Base-by-base conservation (phyloP, 2,329 filamentous ascomycete genomes). In the Parafenestella ontariensis region DNA sequence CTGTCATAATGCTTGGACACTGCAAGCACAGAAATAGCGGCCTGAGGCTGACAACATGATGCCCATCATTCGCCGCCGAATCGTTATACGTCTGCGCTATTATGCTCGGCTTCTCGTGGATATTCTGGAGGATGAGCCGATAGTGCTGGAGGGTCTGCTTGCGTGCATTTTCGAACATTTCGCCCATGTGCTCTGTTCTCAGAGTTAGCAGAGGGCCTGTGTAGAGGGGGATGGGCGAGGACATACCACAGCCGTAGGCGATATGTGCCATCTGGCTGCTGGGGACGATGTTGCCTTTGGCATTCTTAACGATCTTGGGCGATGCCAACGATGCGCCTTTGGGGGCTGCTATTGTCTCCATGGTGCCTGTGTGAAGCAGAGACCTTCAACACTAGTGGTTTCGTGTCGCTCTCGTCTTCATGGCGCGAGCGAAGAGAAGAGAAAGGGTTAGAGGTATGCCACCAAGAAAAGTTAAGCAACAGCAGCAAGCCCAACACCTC, bases 101-200 rank as follows among this genome's bases (percentile, higher is more conserved):
- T 69, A 87, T 81, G 47, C 84, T 86, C 44, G 81, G 85, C 58
- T 84, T 81, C 72, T 92, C 88, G 76, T 89, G 88, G 60, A 93
- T 87, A 52, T 85, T 85, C 56, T 87, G 83, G 34, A 92, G 80
- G 55, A 91, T 85, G 68, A 85, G 83, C 69, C 88, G 89, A 76
- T 93, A 93, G 65, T 90, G 85, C 50, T 85, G 81, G 56, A 90
- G 85, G 18, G 88, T 89, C 58, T 83, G 87, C 64, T 89, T 88
- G 76, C 86, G 87, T 15, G 85, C 84, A 58, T 87, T 85, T 58
- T 86, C 84, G 41, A 92, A 81, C 55, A 92, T 83, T 21, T 82
- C 80, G 72, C 90, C 87, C 44, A 91, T 83, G 75, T 93, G 90
- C 72, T 91, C 90, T 92, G 68, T 11, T 48, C 29, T 21, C 41